Conservation (phyloP, 441 rosid species). For the Gossypium davidsonii region DNA sequence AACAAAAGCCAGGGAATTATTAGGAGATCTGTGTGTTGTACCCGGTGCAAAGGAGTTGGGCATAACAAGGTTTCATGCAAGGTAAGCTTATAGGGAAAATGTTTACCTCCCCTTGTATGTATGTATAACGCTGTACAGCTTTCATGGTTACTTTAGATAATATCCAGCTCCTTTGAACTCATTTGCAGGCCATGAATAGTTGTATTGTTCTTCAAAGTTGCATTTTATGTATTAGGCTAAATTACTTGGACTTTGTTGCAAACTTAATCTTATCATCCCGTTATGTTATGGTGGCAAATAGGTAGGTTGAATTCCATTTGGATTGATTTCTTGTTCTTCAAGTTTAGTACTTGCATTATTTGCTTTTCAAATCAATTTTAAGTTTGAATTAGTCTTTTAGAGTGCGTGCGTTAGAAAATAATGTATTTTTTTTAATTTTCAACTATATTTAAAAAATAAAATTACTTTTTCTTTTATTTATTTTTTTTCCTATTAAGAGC, state of each 20-base stretch:
- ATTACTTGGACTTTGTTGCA: neutral
- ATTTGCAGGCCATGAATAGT: neutral
- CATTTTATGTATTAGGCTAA: conserved; percentile 1
- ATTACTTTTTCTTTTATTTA: too few species aligned
- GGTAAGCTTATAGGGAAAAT: conserved; percentile 11
- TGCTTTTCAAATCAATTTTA: neutral
- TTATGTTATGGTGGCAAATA: neutral
- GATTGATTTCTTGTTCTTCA: neutral
- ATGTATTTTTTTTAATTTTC: too few species aligned
- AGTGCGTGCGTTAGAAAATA: too few species aligned
- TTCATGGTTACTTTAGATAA: neutral
- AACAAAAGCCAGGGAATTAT: conserved; percentile 39
- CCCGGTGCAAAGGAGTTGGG: conserved; percentile 74
- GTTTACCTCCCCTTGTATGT: neutral
- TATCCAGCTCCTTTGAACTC: neutral
- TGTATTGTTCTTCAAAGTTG: neutral
- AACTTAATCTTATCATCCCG: neutral
- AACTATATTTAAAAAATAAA: too few species aligned
- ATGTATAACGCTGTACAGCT: neutral
- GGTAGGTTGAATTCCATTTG: neutral
- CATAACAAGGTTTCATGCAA: conserved; percentile 84
- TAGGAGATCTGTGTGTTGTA: conserved; percentile 55
- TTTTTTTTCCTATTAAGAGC: too few species aligned
- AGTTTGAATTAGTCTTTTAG: too few species aligned
- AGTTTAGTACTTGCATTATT: neutral